Conservation (phyloP, 805 yeast species). For the Spathaspora hagerdaliae region DNA sequence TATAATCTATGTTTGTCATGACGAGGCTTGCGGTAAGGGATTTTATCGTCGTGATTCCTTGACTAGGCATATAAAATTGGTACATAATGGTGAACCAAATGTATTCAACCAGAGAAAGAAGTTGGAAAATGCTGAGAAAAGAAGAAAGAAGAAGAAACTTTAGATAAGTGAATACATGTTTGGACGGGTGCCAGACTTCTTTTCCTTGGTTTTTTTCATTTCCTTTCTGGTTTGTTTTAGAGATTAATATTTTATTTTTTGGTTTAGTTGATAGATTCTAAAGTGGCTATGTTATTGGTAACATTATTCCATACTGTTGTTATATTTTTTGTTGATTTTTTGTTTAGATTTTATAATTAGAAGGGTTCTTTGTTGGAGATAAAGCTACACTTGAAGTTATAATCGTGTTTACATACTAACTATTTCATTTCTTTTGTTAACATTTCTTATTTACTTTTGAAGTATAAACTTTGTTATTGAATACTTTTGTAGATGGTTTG, state of each 20-base stretch:
- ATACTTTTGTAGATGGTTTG: too few relatives aligned
- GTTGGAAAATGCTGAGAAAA: conserved; percentile 2
- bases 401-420: not conserved
- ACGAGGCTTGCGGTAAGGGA: conserved; percentile 38
- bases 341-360: too few relatives aligned
- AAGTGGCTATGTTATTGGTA: too few relatives aligned
- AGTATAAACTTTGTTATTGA: too few relatives aligned
- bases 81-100: conserved; percentile 30
- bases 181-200: not conserved
- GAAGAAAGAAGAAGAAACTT: not conserved
- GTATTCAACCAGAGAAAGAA: conserved; percentile 4
- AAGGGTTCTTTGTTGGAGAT: not conserved
- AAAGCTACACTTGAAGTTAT: not conserved
- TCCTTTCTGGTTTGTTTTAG: too few relatives aligned
- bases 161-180: not conserved
- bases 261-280: too few relatives aligned
- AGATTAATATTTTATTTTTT: too few relatives aligned
- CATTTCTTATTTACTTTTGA: too few relatives aligned
- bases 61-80: conserved; percentile 49
- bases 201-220: too few relatives aligned
- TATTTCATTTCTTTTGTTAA: not conserved
- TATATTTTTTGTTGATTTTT: too few relatives aligned
- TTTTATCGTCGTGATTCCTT: conserved; percentile 54
- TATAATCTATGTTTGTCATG: conserved; percentile 14
- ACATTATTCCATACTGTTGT: too few relatives aligned